These are phyloP conservation scores for Cochliopodium minus DNA, from an alignment of 208 protist genomes.

Conservation along the genomic window DNA sequence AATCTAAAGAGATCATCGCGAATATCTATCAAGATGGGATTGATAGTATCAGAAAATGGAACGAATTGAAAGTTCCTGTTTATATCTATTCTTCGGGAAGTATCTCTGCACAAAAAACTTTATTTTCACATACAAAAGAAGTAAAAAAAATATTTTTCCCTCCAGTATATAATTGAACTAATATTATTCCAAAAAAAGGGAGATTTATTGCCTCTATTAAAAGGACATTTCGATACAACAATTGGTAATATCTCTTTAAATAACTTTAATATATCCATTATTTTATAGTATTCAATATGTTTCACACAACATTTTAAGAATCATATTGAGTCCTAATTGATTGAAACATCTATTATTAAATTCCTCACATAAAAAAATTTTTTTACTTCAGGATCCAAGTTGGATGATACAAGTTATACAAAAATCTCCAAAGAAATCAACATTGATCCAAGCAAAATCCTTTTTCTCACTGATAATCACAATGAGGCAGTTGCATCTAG, in stretches of 20 bases:
- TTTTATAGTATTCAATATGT: no score
- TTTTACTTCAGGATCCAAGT: background rate
- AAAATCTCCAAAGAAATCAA: background rate
- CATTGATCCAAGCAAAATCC: background rate
- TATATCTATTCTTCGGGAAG: background rate
- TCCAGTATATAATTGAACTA: no score
- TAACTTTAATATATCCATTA: no score
- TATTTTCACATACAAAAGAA: constrained; percentile 2
- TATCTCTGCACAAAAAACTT: background rate
- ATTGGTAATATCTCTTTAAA: no score
- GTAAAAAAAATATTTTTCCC: background rate
- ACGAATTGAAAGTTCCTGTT: background rate
- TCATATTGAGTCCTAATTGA: no score
- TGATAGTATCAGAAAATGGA: background rate
- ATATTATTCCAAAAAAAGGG: background rate
- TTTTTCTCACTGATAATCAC: constrained; percentile 5
- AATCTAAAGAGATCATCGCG: background rate
- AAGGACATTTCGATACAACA: background rate
- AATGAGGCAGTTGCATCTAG: background rate
- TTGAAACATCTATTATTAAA: no score
- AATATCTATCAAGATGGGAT: background rate
- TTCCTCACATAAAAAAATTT: no score
- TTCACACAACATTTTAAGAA: no score
- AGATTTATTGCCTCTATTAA: background rate
- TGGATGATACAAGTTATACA: background rate